These are phyloP conservation scores for Protomyces gravidus DNA, from an alignment of 1,139 yeast species.

Conservation along the genomic window DNA sequence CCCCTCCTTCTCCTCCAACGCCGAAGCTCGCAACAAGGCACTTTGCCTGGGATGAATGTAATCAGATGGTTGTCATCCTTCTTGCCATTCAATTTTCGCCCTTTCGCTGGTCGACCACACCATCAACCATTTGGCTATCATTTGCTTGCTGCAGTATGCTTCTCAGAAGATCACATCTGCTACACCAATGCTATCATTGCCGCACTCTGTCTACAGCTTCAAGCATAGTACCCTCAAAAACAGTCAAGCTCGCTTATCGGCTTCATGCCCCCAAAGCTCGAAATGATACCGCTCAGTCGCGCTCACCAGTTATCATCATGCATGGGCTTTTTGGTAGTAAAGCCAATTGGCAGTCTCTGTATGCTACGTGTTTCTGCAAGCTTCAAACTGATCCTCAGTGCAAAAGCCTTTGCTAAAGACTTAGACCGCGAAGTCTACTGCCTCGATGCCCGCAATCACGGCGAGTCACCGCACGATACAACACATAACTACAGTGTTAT, in stretches of 20 bases:
- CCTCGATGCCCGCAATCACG: conserved; percentile 79
- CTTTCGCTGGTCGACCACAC: no score
- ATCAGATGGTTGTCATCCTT: no score
- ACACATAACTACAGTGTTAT: conserved; percentile 75
- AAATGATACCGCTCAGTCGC: neutral
- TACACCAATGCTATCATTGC: neutral
- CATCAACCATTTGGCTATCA: no score
- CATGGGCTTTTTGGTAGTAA: conserved; percentile 91
- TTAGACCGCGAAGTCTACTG: conserved; percentile 39
- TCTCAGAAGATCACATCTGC: neutral
- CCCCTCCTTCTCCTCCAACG: no score
- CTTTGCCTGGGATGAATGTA: no score
- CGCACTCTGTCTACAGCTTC: neutral
- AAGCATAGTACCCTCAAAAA: conserved; percentile 1
- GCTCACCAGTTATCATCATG: conserved; percentile 61
- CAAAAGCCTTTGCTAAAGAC: conserved; percentile 38
- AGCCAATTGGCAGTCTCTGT: conserved; percentile 71
- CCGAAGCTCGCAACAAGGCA: no score
- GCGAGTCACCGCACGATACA: conserved; percentile 70
- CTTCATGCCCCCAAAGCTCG: neutral
- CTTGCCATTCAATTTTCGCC: no score
- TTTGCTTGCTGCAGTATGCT: no score
- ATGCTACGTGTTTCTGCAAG: conserved; percentile 39
- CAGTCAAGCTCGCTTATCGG: conserved; percentile 24
- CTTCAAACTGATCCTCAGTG: conserved; percentile 4